Evolutionary conservation across 345 rosid species (phyloP).

Genomic region (Syzygium aromaticum): DNA sequence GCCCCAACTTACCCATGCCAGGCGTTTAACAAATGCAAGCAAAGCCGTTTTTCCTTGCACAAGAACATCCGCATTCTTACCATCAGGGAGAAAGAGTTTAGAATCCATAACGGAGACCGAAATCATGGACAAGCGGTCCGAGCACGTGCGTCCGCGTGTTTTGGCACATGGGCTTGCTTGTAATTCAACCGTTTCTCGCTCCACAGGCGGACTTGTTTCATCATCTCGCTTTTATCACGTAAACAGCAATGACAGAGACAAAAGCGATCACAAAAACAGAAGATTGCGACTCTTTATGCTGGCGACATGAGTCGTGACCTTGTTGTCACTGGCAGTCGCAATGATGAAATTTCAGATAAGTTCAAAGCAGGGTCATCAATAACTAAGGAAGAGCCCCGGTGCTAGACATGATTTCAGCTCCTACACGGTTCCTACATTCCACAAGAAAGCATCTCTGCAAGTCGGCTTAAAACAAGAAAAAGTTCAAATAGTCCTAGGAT

Average conservation of each 20-base stretch:
- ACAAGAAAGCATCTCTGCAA: neutral
- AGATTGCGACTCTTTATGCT: neutral
- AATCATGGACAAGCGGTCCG: neutral
- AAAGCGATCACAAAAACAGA: neutral
- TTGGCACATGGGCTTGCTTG: neutral
- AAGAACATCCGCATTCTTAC: neutral
- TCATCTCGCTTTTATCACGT: neutral
- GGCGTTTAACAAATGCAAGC: neutral
- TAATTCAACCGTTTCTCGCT: neutral
- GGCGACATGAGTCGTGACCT: neutral
- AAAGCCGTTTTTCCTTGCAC: neutral
- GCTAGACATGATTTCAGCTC: neutral
- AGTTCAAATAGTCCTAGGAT: neutral
- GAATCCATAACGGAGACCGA: neutral
- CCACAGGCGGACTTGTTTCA: neutral
- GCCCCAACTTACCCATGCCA: neutral
- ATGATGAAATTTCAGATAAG: neutral
- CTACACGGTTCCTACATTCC: neutral
- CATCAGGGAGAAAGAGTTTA: neutral
- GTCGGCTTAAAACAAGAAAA: neutral
- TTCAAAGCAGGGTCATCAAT: neutral
- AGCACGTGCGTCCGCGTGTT: neutral
- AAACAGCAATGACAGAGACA: neutral
- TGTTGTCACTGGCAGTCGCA: neutral
- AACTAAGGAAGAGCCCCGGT: neutral